These are phyloP conservation scores for Candida odintsovae DNA, from an alignment of 805 yeast species.

Conservation along the genomic window DNA sequence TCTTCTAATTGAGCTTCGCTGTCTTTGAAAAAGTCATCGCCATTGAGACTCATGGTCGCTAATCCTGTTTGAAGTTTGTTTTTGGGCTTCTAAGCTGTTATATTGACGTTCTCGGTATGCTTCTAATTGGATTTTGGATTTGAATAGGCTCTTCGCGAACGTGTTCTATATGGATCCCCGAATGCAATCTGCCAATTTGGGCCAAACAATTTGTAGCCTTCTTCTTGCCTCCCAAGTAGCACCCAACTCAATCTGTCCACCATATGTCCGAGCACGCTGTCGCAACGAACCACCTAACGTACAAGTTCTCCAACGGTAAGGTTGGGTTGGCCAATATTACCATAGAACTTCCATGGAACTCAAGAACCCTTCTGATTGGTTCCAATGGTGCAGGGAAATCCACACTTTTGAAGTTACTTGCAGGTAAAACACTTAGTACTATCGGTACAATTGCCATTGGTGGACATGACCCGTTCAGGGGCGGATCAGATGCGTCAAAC, in stretches of 20 bases:
- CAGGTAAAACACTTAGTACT: slow-evolving; percentile 85
- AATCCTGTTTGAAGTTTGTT: neutral
- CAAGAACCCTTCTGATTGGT: slow-evolving; percentile 77
- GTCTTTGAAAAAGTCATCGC: slow-evolving; percentile 22
- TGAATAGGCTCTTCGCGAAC: neutral
- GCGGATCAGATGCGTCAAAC: slow-evolving; percentile 38
- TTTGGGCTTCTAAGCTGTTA: no score
- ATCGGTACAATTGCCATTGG: slow-evolving; percentile 67
- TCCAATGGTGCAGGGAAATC: slow-evolving; percentile 98
- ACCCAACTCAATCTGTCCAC: no score
- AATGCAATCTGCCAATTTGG: no score
- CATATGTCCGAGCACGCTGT: slow-evolving; percentile 39
- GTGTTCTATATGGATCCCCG: neutral
- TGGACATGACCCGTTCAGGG: slow-evolving; percentile 85
- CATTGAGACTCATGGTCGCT: slow-evolving; percentile 8
- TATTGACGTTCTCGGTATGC: no score
- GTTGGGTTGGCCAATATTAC: slow-evolving; percentile 66
- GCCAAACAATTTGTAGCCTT: neutral
- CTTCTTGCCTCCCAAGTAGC: no score
- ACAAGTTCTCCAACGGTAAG: slow-evolving; percentile 55
- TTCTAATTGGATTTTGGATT: neutral
- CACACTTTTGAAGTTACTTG: slow-evolving; percentile 74
- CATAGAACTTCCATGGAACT: slow-evolving; percentile 58
- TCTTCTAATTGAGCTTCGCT: slow-evolving; percentile 20
- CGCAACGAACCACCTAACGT: slow-evolving; percentile 57